Base-by-base conservation (phyloP, 2,329 filamentous ascomycete genomes). In the Aspergillus felis region DNA sequence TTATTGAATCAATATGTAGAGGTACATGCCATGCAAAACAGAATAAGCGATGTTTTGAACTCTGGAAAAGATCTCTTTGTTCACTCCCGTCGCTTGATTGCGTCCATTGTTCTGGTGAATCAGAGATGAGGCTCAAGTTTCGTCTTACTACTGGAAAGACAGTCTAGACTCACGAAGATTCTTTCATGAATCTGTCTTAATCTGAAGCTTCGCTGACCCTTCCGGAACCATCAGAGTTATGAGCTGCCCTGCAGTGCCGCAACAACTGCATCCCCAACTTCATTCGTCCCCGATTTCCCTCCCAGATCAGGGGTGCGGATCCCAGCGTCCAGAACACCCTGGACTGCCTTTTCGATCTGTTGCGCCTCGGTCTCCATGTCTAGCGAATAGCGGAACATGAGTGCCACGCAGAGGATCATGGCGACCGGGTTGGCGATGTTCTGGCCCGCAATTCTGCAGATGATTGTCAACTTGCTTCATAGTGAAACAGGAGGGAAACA, bases 301-400 rank as follows among this genome's bases (percentile, higher is more conserved):
- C 90, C 89, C 63, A 96, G 86, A 73, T 96, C 92, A 70, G 84
- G 87, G 9, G 92, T 96, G 57, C 87, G 81, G 50, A 92, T 73
- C 25, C 90, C 90, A 50, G 79, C 82, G 69, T 96, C 91, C 58
- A 97, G 84, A 38, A 88, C 88, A 48, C 79, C 83, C 68, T 84
- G 84, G 51, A 96, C 91, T 1, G 92, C 91, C 60, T 86, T 81
- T 77, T 97, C 92, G 60, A 97, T 84, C 51, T 85, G 85, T 59
- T 83, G 81, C 12, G 92, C 89, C 74, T 96, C 87, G 48, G 84
- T 79, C 38, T 89, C 87, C 67, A 93, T 84, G 67, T 86, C 85
- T 53, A 96, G 83, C 7, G 91, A 95, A 80, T 96, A 97, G 67
- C 90, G 87, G 68, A 96, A 84, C 88, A 97, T 91, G 89, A 97